Percentiles rank a stretch among this genome's conserved stretches.
Evolutionary conservation across 2,329 filamentous ascomycete species (phyloP).

Genomic region (Paraphaeosphaeria minitans): DNA sequence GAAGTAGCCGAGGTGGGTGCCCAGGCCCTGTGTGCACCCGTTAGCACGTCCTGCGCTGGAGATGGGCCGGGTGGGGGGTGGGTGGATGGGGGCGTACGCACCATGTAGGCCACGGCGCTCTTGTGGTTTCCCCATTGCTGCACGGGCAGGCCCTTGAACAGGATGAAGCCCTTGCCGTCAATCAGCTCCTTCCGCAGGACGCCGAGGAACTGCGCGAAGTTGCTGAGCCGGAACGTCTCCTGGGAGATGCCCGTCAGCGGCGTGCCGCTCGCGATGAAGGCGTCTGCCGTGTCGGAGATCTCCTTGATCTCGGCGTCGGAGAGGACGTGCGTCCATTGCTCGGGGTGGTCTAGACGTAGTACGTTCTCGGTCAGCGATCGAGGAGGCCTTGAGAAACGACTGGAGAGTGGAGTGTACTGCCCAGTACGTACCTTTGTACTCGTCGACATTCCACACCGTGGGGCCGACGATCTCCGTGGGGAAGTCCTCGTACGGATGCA

Average conservation of each 20-base stretch:
- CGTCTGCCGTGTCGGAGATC: constrained; percentile 68
- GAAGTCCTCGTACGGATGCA: constrained; percentile 72
- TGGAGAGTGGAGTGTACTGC: background rate
- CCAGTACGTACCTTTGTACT: constrained; percentile 56
- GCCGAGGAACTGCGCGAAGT: constrained; percentile 59
- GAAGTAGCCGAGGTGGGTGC: constrained; percentile 85
- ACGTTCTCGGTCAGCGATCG: background rate
- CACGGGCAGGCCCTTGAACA: constrained; percentile 86
- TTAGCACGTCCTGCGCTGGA: too few relatives aligned
- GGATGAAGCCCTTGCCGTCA: constrained; percentile 85
- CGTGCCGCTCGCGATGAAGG: constrained; percentile 67
- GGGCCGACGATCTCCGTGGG: constrained; percentile 72
- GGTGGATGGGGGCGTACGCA: background rate
- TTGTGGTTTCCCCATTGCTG: constrained; percentile 77
- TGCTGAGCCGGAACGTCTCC: constrained; percentile 67
- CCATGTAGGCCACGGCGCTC: constrained; percentile 84
- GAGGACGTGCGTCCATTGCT: constrained; percentile 76
- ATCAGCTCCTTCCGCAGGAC: constrained; percentile 69
- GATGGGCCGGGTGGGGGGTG: too few relatives aligned
- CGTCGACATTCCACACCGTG: constrained; percentile 73
- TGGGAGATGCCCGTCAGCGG: constrained; percentile 74
- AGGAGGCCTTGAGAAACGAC: background rate
- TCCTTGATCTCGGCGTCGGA: constrained; percentile 69
- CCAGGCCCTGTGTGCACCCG: constrained; percentile 58
- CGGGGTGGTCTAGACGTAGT: constrained; percentile 54